Conservation (phyloP, 805 yeast species). For the Lachancea lanzarotensis region DNA sequence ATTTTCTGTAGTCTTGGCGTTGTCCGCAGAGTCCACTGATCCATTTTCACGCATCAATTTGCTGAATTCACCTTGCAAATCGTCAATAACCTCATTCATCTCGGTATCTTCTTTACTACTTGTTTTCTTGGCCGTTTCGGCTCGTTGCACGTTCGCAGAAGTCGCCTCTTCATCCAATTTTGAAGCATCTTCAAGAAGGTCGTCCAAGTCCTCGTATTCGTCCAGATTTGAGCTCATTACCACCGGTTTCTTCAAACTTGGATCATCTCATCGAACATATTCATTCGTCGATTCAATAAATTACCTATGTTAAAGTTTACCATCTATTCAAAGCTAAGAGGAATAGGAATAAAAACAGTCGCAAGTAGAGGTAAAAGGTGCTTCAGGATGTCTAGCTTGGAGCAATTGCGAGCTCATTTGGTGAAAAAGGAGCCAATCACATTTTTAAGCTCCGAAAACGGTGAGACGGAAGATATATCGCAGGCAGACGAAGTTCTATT, state of each 20-base stretch:
- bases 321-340: neutral
- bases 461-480: conserved; percentile 33
- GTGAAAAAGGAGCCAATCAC: conserved; percentile 14
- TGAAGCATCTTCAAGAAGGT: conserved; percentile 47
- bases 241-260: neutral
- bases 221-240: conserved; percentile 29
- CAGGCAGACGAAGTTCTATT: conserved; percentile 31
- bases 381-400: conserved; percentile 3
- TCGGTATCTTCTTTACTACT: conserved; percentile 23
- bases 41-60: conserved; percentile 20
- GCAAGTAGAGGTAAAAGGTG: neutral
- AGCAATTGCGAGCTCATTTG: conserved; percentile 18
- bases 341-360: neutral
- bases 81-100: conserved; percentile 24
- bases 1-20: conserved; percentile 25
- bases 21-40: conserved; percentile 6
- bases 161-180: conserved; percentile 12
- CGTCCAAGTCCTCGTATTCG: conserved; percentile 72
- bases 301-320: neutral
- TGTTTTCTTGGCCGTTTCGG: conserved; percentile 12
- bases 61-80: conserved; percentile 23
- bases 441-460: conserved; percentile 17
- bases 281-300: neutral
- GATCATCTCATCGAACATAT: neutral
- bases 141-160: conserved; percentile 9